phyloP scores from a whole-genome alignment of 192 early-diverging fungal genomes.

The Gonapodya sp. region DNA sequence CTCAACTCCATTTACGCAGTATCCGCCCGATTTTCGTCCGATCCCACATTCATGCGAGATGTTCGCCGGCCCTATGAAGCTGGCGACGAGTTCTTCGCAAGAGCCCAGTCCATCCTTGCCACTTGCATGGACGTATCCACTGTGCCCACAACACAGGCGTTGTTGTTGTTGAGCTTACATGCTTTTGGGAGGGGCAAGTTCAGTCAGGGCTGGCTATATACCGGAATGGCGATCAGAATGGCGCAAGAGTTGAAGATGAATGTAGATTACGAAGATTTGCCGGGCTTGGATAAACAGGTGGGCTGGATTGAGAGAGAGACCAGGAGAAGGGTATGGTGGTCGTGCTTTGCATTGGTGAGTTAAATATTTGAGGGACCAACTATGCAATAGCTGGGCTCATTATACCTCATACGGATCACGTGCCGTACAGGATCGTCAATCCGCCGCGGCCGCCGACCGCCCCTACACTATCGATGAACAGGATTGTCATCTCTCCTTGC shows the following conservation, averaged over 20 bases:
- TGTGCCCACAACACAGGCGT: neutral
- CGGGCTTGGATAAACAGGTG: constrained; percentile 1
- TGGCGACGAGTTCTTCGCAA: neutral
- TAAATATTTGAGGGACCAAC: constrained; percentile 7
- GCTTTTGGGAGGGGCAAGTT: neutral
- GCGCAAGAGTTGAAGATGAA: constrained; percentile 32
- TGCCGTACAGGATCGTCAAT: constrained; percentile 18
- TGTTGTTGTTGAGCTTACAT: neutral
- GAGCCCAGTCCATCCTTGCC: neutral
- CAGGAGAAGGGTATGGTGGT: constrained; percentile 34
- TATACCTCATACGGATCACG: constrained; percentile 25
- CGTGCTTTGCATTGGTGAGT: constrained; percentile 30
- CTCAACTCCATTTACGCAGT: constrained; percentile 31
- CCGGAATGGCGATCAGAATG: constrained; percentile 37
- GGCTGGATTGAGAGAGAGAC: constrained; percentile 31
- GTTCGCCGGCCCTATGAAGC: neutral
- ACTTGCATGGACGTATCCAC: neutral
- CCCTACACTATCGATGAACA: constrained; percentile 7
- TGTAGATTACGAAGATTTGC: constrained; percentile 16
- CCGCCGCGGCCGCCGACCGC: neutral
- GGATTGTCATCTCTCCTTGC: constrained; percentile 37
- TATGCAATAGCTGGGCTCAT: constrained; percentile 19
- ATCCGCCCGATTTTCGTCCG: constrained; percentile 4
- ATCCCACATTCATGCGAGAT: neutral
- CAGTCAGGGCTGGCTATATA: constrained; percentile 7